Evolutionary conservation across 768 basidiomycete species (phyloP), one percentile per base, ranked within the genome.

Genomic region (Kondoa malvinella): DNA sequence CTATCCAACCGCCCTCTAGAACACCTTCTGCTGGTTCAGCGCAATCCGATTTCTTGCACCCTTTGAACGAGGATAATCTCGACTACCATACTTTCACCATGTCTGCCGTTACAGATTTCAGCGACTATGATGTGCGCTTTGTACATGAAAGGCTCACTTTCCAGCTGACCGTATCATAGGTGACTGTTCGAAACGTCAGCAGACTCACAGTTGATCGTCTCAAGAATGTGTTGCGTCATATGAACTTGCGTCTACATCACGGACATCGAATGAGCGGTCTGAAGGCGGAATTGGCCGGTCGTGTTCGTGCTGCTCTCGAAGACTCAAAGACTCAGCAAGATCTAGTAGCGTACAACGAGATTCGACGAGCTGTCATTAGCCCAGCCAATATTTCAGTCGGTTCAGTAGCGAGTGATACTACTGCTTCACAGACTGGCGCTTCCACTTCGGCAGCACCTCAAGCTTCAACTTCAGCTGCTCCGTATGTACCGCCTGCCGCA

Each of bases 181-280:
- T 21, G 40, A 50, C 40, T 50, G 40, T 50, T 21, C 40, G 40
- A 8, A 21, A 50, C 40, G 40, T 50, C 40, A 50, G 40, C 40
- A 50, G 15, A 4, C 32, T 72, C 34, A 73, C 66, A 34, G 69
- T 73, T 61, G 72, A 73, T 56, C 25, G 56, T 34, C 71, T 73
- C 57, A 71, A 72, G 58, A 2, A 2, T 2, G 21, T 66, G 1
- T 65, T 73, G 16, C 59, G 31, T 21, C 21, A 26, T 8, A 2
- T 70, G 57, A 71, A 73, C 65, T 26, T 56, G 1, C 2, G 8
- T 3, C 32, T 40, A 4, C 31, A 1, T 4, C 2, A 14, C 1
- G 2, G 56, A 29, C 32, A 69, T 56, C 30, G 32, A 25, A 16
- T 64, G 25, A 61, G 61, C 25, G 72, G 72, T 14, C 26, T 61